phyloP scores from a whole-genome alignment of 2,329 filamentous ascomycete species.

The Sporothrix globosa region DNA sequence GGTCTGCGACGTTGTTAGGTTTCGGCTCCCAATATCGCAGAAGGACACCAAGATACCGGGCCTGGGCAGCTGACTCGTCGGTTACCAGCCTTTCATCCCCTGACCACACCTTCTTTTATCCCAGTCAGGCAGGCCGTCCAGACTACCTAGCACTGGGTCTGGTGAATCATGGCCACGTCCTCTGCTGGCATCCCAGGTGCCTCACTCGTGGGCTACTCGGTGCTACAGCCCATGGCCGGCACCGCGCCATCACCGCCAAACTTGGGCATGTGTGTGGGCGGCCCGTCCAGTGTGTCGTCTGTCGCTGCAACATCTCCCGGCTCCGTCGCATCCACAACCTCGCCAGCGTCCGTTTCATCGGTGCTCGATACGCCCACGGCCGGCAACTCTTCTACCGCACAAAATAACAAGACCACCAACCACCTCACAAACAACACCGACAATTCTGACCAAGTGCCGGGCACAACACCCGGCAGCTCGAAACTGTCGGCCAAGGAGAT shows the following conservation, averaged over 20 bases:
- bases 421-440: background rate
- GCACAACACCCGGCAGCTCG: background rate
- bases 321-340: slow-evolving; percentile 24
- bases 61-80: slow-evolving; percentile 5
- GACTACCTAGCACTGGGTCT: background rate
- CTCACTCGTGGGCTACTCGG: slow-evolving; percentile 13
- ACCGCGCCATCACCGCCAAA: slow-evolving; percentile 21
- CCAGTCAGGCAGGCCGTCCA: too few relatives aligned
- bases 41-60: background rate
- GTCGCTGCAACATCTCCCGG: slow-evolving; percentile 17
- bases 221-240: slow-evolving; percentile 19
- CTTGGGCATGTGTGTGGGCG: background rate
- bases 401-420: background rate
- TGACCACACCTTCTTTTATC: background rate
- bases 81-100: background rate
- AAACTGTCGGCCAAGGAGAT: slow-evolving; percentile 33
- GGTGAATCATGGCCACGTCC: slow-evolving; percentile 4
- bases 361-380: slow-evolving; percentile 5
- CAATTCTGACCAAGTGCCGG: background rate
- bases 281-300: slow-evolving; percentile 17
- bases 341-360: slow-evolving; percentile 10
- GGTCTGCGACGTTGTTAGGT: background rate
- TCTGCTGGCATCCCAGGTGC: background rate
- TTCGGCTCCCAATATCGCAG: background rate
- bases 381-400: too few relatives aligned